phyloP scores from a whole-genome alignment of 495 filamentous ascomycete genomes.

The Neurospora sp. region DNA sequence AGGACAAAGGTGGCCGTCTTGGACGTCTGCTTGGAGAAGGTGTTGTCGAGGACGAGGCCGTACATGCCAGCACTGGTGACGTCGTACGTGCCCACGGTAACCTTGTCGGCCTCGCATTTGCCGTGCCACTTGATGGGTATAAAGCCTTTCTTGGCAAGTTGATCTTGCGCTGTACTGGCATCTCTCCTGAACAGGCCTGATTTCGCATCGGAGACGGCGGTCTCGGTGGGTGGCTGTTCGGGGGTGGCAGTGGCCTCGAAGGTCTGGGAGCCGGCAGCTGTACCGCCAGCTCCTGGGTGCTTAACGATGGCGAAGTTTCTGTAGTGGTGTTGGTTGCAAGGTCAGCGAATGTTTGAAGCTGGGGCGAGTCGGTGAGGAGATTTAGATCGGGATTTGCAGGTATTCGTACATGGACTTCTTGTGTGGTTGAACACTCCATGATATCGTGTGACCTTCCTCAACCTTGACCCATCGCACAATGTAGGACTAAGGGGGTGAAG shows the following conservation, averaged over 20 bases:
- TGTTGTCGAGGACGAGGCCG: conserved; percentile 95
- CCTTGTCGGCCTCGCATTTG: conserved; percentile 92
- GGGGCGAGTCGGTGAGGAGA: background rate
- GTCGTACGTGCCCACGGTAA: conserved; percentile 83
- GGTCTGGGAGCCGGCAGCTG: conserved; percentile 41
- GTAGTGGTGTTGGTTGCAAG: background rate
- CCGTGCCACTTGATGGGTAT: conserved; percentile 82
- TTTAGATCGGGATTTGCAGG: background rate
- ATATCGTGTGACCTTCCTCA: conserved; percentile 79
- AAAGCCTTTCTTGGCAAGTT: conserved; percentile 74
- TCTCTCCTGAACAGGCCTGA: conserved; percentile 35
- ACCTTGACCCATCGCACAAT: conserved; percentile 96
- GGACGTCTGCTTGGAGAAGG: conserved; percentile 89
- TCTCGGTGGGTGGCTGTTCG: conserved; percentile 35
- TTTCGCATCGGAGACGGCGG: conserved; percentile 23
- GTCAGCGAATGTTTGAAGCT: background rate
- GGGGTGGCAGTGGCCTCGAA: conserved; percentile 31
- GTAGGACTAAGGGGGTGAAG: conserved; percentile 57
- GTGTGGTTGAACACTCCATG: conserved; percentile 94
- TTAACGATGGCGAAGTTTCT: conserved; percentile 96
- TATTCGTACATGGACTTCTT: conserved; percentile 74
- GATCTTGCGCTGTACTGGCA: conserved; percentile 61
- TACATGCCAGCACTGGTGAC: conserved; percentile 87
- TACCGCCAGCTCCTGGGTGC: conserved; percentile 65
- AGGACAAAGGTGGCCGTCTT: conserved; percentile 93